These are phyloP conservation scores for Apocynum venetum DNA, from an alignment of 257 asterid genomes.

Conservation along the genomic window DNA sequence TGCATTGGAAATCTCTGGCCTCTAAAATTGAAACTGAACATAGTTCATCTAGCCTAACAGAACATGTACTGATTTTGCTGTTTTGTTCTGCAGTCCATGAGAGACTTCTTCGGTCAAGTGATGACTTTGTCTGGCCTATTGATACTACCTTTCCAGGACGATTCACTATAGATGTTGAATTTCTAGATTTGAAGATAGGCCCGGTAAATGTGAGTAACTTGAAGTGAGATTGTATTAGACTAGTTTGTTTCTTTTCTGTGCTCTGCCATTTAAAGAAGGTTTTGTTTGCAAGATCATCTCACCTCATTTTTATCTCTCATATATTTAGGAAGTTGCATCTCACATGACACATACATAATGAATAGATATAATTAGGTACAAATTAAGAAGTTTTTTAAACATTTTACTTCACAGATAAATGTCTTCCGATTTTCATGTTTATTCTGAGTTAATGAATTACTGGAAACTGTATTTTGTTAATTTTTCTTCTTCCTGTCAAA, in stretches of 20 bases:
- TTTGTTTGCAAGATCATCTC: background rate
- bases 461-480: background rate
- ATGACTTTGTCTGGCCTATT: slow-evolving; percentile 79
- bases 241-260: background rate
- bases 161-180: slow-evolving; percentile 77
- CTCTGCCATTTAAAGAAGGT: background rate
- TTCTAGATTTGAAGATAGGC: slow-evolving; percentile 71
- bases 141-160: slow-evolving; percentile 63
- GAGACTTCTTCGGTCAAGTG: slow-evolving; percentile 70
- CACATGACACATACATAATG: background rate
- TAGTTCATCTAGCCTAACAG: background rate
- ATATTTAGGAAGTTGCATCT: background rate
- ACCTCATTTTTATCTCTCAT: background rate
- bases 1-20: background rate
- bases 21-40: background rate
- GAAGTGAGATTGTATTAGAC: background rate
- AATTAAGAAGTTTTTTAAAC: background rate
- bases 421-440: background rate
- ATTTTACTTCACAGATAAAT: background rate
- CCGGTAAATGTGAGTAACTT: slow-evolving; percentile 51
- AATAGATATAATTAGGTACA: background rate
- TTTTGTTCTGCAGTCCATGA: slow-evolving; percentile 63
- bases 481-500: slow-evolving; percentile 14
- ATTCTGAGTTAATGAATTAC: background rate
- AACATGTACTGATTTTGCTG: background rate